Evolutionary conservation across 2,329 filamentous ascomycete species (phyloP).

Genomic region (Verticillium isaacii): DNA sequence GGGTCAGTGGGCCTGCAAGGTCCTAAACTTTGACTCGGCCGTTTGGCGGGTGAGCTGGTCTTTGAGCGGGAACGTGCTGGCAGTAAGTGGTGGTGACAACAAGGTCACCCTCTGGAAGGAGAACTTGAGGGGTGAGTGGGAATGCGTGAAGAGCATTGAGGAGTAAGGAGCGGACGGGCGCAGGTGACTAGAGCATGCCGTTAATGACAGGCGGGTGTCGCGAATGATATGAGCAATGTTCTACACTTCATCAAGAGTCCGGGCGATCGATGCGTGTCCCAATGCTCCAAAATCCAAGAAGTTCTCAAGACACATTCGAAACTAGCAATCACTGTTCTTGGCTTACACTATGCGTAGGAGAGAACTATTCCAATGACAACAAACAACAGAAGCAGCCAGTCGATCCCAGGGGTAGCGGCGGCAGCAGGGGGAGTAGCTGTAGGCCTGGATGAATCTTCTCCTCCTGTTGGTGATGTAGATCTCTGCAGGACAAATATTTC

Average conservation of each 20-base stretch:
- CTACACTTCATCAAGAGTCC: no score
- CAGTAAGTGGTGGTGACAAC: slow-evolving; percentile 91
- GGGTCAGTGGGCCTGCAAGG: slow-evolving; percentile 78
- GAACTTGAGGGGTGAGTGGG: slow-evolving; percentile 93
- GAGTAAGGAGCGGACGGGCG: slow-evolving; percentile 47
- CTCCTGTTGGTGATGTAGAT: background rate
- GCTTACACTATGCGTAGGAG: background rate
- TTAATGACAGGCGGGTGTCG: background rate
- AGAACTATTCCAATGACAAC: background rate
- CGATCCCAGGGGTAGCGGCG: background rate
- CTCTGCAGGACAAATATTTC: slow-evolving; percentile 44
- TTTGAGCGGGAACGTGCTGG: slow-evolving; percentile 91
- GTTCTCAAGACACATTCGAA: no score
- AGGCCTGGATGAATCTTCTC: background rate
- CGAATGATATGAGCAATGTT: background rate
- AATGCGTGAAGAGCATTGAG: slow-evolving; percentile 94
- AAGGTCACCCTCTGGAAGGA: slow-evolving; percentile 98
- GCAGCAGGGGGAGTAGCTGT: background rate
- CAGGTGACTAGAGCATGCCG: slow-evolving; percentile 15
- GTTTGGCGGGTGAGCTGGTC: slow-evolving; percentile 98
- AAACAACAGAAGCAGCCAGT: background rate
- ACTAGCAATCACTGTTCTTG: background rate
- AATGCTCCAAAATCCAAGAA: no score
- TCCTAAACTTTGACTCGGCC: slow-evolving; percentile 80
- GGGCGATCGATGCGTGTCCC: no score